Conservation (phyloP, 331 rosid genomes). For the Quercus lobata region DNA sequence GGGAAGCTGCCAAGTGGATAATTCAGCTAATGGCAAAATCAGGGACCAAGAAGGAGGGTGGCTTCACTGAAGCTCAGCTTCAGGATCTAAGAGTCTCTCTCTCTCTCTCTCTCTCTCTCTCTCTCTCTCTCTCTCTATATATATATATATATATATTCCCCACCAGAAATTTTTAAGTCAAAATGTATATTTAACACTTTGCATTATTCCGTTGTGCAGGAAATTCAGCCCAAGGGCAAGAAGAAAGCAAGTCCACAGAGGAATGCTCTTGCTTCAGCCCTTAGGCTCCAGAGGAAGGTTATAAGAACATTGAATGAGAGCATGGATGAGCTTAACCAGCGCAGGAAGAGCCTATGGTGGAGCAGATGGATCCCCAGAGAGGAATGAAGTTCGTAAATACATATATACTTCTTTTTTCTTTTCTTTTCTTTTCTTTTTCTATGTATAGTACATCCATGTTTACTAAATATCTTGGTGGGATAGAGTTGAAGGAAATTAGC, state of each 20-base stretch:
- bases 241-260: constrained; percentile 60
- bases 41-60: constrained; percentile 82
- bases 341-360: constrained; percentile 94
- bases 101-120: no score
- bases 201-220: constrained; percentile 34
- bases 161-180: background rate
- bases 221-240: constrained; percentile 72
- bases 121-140: no score
- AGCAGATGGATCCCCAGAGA: constrained; percentile 96
- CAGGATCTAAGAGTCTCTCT: constrained; percentile 59
- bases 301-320: constrained; percentile 82
- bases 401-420: constrained; percentile 10
- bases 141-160: background rate
- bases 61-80: constrained; percentile 96
- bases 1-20: constrained; percentile 86
- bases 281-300: constrained; percentile 70
- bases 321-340: constrained; percentile 67
- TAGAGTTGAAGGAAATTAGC: constrained; percentile 28
- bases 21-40: constrained; percentile 81
- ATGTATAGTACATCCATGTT: constrained; percentile 45
- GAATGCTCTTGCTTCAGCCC: constrained; percentile 82
- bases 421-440: constrained; percentile 17
- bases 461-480: constrained; percentile 33
- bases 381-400: constrained; percentile 59
- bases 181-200: background rate